Evolutionary conservation across 345 rosid genomes (phyloP), one percentile per base, ranked within the genome.

Genomic region (Ceriops decandra): DNA sequence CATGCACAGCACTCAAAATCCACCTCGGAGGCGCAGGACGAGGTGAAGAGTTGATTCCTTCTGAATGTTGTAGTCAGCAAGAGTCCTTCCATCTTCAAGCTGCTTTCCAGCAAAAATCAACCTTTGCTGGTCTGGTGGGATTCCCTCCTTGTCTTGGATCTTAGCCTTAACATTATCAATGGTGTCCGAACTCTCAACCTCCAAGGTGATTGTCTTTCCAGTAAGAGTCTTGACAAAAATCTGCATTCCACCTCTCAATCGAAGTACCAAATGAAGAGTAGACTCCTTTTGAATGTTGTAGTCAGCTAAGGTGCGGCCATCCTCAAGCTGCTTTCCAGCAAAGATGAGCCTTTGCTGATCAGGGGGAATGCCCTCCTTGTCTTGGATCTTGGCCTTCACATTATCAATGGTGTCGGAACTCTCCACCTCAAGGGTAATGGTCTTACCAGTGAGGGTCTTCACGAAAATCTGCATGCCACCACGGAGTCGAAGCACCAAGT

Each of bases 1-100:
- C 49, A 13, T 31, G 5, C 57, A 24, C 28, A 38, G 20, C 30
- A 28, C 65, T 72, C 57, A 80, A 58, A 72, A 74, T 31, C 88
- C 88, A 2, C 88, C 88, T 21, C 86, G 85, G 42, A 85, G 88
- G 53, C 88, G 88, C 13, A 80, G 88, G 68, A 85, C 88, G 52
- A 85, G 60, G 22, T 85, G 86, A 24, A 85, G 76, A 1, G 88
- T 85, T 46, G 88, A 85, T 68, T 84, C 88, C 58, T 79, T 79
- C 67, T 79, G 82, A 57, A 83, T 83, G 21, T 83, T 83, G 68
- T 83, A 83, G 52, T 83, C 87, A 1, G 82, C 84, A 6, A 83
- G 68, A 3, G 86, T 83, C 19, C 84, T 71, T 16, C 86, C 86
- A 54, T 83, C 86, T 62, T 83, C 86, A 1, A 83, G 63, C 68